Evolutionary conservation across 169 alveolate genomes (phyloP), one percentile per base, ranked within the genome.

Genomic region (Plasmodium blacklocki): DNA sequence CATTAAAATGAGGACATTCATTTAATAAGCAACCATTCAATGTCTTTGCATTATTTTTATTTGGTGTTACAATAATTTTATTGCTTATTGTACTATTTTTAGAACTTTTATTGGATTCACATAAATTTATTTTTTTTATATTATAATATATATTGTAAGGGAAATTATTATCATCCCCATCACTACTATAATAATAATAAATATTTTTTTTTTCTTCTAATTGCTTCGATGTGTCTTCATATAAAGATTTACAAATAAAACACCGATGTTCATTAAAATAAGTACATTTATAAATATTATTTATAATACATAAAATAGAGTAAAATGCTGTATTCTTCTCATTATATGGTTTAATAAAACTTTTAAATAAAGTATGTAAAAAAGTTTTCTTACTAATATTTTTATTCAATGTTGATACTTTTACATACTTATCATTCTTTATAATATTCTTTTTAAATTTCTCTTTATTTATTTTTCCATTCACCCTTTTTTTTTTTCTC

Each of bases 291-390:
- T 80, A 80, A 49, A 80, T 80, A 45, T 80, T 80, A 80, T 80
- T 80, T 68, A 80, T 80, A 52, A 80, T 63, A 68, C 90, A 80
- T 47, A 80, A 15, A 56, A 80, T 80, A 23, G 90, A 66, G 54
- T 80, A 80, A 68, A 80, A 80, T 15, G 73, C 85, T 7, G 90
- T 80, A 47, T 58, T 80, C 63, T 56, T 80, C 19, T 80, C 90
- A 80, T 80, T 80, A 63, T 70, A 80, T 11, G 90, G 90, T 49
- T 80, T 80, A 49, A 80, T 50, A 80, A 80, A 80, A 19, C 90
- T 62, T 80, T 80, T 80, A 72, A 80, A 80, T 72, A 80, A 68
- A 14, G 90, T 80, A 47, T 80, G 67, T 63, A 80, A 50, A 68
- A 80, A 70, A 26, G 90, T 80, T 80, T 80, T 80, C 43, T 68